phyloP scores from a whole-genome alignment of 495 filamentous ascomycete species.

The Xylaria castorea region DNA sequence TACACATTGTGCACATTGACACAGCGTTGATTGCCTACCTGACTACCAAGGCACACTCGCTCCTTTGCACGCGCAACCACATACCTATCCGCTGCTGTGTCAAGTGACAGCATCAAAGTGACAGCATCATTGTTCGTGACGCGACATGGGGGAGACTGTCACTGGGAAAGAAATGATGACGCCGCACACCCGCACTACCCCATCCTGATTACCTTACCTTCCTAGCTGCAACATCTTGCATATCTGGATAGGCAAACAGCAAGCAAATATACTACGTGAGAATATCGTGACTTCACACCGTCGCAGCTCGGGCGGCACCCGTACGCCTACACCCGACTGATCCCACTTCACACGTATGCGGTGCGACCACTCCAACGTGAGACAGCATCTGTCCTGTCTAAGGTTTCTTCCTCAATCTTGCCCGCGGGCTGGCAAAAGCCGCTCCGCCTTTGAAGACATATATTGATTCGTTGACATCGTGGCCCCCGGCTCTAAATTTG shows the following conservation, averaged over 20 bases:
- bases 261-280: constrained; percentile 25
- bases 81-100: constrained; percentile 4
- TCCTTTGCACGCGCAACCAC: constrained; percentile 3
- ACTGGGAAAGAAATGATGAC: constrained; percentile 1
- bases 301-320: constrained; percentile 40
- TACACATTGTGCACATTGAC: constrained; percentile 30
- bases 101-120: not conserved
- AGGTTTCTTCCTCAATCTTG: constrained; percentile 1
- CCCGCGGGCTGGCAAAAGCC: constrained; percentile 2
- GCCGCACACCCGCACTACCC: constrained; percentile 3
- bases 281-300: constrained; percentile 31
- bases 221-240: not conserved
- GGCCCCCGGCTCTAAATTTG: not conserved
- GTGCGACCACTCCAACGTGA: constrained; percentile 5
- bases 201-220: not conserved
- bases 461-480: constrained; percentile 12
- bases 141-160: not conserved
- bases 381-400: constrained; percentile 14
- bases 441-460: not conserved
- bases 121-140: not conserved
- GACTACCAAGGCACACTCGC: not conserved
- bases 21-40: constrained; percentile 6
- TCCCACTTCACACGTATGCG: constrained; percentile 17
- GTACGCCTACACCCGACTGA: constrained; percentile 41
- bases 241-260: not conserved